A percentile compares a stretch with the other conserved stretches of the same genome.
Evolutionary conservation across 768 basidiomycete species (phyloP).

Genomic region (Brasilioporus rufonigricans): DNA sequence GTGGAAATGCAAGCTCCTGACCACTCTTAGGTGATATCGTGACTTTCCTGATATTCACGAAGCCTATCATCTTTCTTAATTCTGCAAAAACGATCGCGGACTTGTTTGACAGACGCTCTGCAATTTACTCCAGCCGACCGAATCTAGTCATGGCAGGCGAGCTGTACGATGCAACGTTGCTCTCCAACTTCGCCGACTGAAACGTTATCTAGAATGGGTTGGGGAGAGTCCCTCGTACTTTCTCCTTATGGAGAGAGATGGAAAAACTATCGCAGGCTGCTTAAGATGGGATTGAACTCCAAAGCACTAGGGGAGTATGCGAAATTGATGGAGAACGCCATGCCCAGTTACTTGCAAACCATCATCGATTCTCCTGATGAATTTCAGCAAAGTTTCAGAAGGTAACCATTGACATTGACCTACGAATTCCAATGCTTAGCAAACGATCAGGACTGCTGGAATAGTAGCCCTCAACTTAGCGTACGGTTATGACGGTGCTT

Average conservation of each 20-base stretch:
- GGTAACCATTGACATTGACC: not conserved
- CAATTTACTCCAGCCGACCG: not conserved
- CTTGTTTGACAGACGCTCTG: not conserved
- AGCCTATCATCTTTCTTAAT: not conserved
- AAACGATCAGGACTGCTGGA: not conserved
- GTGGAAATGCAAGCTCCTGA: not conserved
- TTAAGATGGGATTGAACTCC: not conserved
- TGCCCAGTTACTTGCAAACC: not conserved
- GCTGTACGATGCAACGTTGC: not conserved
- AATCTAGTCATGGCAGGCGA: not conserved
- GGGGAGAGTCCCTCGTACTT: not conserved
- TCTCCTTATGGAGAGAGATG: not conserved
- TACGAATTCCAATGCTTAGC: not conserved
- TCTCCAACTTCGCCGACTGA: not conserved
- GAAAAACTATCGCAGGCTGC: not conserved
- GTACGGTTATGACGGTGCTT: not conserved
- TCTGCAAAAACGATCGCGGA: not conserved
- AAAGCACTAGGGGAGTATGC: not conserved
- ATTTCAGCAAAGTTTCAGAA: not conserved
- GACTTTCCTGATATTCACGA: not conserved
- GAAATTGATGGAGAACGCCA: not conserved
- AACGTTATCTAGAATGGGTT: not conserved
- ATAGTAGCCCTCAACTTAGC: not conserved
- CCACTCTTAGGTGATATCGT: not conserved
- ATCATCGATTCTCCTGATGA: not conserved